Evolutionary conservation across 2,329 filamentous ascomycete genomes (phyloP), one percentile per base, ranked within the genome.

Genomic region (Coniochaeta sp.): DNA sequence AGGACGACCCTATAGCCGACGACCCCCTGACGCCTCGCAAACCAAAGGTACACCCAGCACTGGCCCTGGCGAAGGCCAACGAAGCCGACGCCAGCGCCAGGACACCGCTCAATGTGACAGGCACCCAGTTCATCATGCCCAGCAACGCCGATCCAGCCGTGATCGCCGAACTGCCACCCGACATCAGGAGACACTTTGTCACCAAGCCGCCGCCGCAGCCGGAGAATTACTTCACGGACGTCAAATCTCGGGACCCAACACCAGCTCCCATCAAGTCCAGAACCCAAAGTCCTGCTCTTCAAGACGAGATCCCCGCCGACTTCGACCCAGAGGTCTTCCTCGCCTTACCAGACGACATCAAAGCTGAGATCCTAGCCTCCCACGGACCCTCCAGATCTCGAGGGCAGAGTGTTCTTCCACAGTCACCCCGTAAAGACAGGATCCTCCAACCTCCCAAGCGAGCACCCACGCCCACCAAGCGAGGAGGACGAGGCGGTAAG

Each of bases 51-150:
- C 81, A 83, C 55, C 78, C 79, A 30, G 79, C 77, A 3, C 67
- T 80, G 50, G 71, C 73, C 2, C 68, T 83, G 47, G 69, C 75
- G 3, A 74, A 69, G 57, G 73, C 76, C 2, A 75, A 71, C 52
- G 70, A 75, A 33, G 71, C 66, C 52, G 69, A 87, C 64, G 53
- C 71, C 57, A 72, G 81, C 67, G 72, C 86, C 20, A 86, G 78
- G 55, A 81, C 79, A 6, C 85, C 85, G 1, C 71, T 96, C 20
- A 95, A 96, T 61, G 79, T 89, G 3, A 75, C 83, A 3, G 90
- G 92, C 2, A 96, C 92, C 0, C 94, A 99, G 61, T 99, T 99
- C 61, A 82, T 97, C 46, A 76, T 99, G 59, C 94, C 94, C 0
- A 81, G 81, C 1, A 89, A 96, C 58, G 79, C 88, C 2, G 94